Percentiles rank a stretch among this genome's conserved stretches.
These are phyloP conservation scores for Crithidia brevicula DNA, from an alignment of 208 protist species.

Conservation along the genomic window DNA sequence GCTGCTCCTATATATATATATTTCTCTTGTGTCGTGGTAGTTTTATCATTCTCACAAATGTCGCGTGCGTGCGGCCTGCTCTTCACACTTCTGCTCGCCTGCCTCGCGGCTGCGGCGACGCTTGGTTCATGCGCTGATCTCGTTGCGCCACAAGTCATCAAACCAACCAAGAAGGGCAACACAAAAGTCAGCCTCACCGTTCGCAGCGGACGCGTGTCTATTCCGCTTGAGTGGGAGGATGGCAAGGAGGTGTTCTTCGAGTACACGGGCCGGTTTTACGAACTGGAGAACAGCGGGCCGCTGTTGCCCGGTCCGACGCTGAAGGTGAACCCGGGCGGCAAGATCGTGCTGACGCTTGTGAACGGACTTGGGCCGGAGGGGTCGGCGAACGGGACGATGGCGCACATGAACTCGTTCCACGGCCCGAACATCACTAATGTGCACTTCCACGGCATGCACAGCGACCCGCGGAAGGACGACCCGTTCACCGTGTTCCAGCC, in stretches of 20 bases:
- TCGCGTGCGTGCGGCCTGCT: not conserved
- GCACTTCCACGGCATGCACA: constrained; percentile 87
- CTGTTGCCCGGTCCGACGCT: constrained; percentile 73
- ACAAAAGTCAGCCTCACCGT: constrained; percentile 63
- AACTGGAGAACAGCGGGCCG: constrained; percentile 34
- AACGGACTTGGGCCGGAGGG: constrained; percentile 63
- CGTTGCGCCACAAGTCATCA: constrained; percentile 29
- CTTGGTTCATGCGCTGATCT: constrained; percentile 22
- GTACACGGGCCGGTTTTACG: constrained; percentile 78
- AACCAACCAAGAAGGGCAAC: constrained; percentile 37
- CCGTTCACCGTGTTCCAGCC: constrained; percentile 59
- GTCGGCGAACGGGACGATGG: constrained; percentile 13
- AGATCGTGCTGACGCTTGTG: constrained; percentile 57
- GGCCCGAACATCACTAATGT: constrained; percentile 80
- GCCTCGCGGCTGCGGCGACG: not conserved
- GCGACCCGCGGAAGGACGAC: constrained; percentile 68
- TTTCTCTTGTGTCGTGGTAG: not conserved
- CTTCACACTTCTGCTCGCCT: constrained; percentile 11
- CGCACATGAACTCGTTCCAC: constrained; percentile 66
- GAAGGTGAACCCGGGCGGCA: constrained; percentile 69
- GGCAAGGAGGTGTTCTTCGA: constrained; percentile 51
- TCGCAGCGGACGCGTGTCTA: constrained; percentile 33
- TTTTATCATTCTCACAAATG: constrained; percentile 1
- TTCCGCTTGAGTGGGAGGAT: constrained; percentile 45
- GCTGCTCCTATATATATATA: no score